Conservation (phyloP, 1,139 yeast genomes). For the Taphrina confusa region DNA sequence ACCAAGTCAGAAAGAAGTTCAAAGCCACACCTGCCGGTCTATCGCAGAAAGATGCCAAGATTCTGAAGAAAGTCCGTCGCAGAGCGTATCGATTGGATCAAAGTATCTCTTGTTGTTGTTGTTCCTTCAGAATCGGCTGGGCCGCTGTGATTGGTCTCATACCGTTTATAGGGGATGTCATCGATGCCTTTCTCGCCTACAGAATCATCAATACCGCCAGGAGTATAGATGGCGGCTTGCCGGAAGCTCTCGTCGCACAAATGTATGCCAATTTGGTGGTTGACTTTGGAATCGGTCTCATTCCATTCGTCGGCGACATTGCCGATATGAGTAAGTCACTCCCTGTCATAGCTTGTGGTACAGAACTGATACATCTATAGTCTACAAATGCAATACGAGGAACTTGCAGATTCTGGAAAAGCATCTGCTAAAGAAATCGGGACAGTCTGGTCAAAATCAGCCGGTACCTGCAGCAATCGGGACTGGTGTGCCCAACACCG, state of each 20-base stretch:
- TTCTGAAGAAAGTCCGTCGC: constrained; percentile 36
- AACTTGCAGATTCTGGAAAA: constrained; percentile 66
- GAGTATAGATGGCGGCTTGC: constrained; percentile 54
- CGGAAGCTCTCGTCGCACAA: constrained; percentile 52
- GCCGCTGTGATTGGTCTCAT: constrained; percentile 71
- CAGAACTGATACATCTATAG: constrained; percentile 53
- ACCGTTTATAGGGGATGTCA: constrained; percentile 64
- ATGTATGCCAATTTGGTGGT: constrained; percentile 67
- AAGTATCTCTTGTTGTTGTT: constrained; percentile 28
- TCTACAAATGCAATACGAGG: constrained; percentile 73
- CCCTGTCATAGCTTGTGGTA: background rate
- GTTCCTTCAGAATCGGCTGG: constrained; percentile 52
- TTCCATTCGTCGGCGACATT: constrained; percentile 72
- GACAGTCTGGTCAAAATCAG: background rate
- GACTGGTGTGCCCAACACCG: constrained; percentile 10
- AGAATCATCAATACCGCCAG: constrained; percentile 56
- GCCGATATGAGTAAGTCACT: constrained; percentile 43
- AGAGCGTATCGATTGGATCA: constrained; percentile 34
- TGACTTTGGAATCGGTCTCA: constrained; percentile 69
- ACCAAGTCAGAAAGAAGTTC: constrained; percentile 30
- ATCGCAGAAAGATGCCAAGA: constrained; percentile 36
- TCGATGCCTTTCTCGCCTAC: constrained; percentile 56
- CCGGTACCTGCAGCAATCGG: background rate
- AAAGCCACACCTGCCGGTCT: constrained; percentile 35
- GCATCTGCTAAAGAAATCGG: constrained; percentile 46